Evolutionary conservation across 805 yeast species (phyloP).

Genomic region (Blastobotrys parvus): DNA sequence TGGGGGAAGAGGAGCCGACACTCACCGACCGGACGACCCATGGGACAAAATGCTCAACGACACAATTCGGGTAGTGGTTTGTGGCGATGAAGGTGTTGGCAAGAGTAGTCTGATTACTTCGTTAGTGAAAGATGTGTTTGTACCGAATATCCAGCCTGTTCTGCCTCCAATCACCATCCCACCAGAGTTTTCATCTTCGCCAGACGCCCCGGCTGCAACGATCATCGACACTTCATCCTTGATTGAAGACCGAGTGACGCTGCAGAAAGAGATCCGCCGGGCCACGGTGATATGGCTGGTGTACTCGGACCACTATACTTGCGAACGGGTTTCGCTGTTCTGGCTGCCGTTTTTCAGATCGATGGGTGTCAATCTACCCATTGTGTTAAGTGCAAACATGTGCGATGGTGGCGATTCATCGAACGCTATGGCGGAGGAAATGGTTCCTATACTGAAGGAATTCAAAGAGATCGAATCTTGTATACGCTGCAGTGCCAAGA

Average conservation of each 20-base stretch:
- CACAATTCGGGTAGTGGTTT: constrained; percentile 67
- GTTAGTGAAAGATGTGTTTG: constrained; percentile 71
- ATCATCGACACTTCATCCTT: constrained; percentile 66
- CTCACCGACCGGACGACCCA: neutral
- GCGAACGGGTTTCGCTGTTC: constrained; percentile 80
- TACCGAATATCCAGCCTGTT: constrained; percentile 67
- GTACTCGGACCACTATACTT: constrained; percentile 88
- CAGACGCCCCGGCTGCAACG: constrained; percentile 52
- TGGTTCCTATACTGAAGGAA: constrained; percentile 77
- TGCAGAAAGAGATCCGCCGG: constrained; percentile 67
- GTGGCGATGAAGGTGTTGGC: constrained; percentile 75
- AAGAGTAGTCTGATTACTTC: constrained; percentile 58
- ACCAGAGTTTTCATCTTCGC: constrained; percentile 51
- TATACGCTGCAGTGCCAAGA: constrained; percentile 77
- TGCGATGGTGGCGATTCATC: constrained; percentile 36
- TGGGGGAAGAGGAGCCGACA: too few species aligned
- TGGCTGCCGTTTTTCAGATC: constrained; percentile 95
- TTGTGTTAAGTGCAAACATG: constrained; percentile 84
- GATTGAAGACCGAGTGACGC: constrained; percentile 46
- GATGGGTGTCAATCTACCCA: constrained; percentile 87
- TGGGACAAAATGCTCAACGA: constrained; percentile 11
- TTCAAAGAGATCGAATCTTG: constrained; percentile 93
- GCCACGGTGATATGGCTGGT: constrained; percentile 95
- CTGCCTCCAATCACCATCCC: constrained; percentile 84
- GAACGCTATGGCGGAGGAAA: constrained; percentile 57